These are phyloP conservation scores for Brasilioporus rufonigricans DNA, from an alignment of 768 basidiomycete species.

Conservation along the genomic window DNA sequence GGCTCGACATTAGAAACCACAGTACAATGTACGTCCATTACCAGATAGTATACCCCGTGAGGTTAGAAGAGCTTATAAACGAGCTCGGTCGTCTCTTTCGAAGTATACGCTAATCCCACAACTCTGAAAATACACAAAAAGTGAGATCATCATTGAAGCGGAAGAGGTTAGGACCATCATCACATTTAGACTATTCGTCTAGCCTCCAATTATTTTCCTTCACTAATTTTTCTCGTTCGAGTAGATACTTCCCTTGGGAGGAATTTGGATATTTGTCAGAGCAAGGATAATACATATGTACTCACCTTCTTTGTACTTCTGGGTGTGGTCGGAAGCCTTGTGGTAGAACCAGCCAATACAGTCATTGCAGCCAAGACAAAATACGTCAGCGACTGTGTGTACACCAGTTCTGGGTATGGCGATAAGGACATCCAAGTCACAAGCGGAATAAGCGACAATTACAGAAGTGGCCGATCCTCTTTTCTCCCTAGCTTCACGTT, in stretches of 20 bases:
- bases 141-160: neutral
- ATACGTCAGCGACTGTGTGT: constrained; percentile 79
- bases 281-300: neutral
- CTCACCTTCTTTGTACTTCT: constrained; percentile 86
- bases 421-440: constrained; percentile 1
- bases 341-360: constrained; percentile 83
- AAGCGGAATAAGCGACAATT: constrained; percentile 16
- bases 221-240: constrained; percentile 75
- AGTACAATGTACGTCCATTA: neutral
- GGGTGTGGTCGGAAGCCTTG: constrained; percentile 68
- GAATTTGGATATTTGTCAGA: neutral
- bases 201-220: constrained; percentile 82
- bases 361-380: constrained; percentile 76
- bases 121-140: neutral
- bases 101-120: neutral
- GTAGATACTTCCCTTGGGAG: constrained; percentile 69
- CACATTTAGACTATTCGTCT: constrained; percentile 37
- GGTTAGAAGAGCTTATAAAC: too few relatives aligned
- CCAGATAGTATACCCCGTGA: neutral
- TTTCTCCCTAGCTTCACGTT: constrained; percentile 72
- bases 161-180: neutral
- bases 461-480: constrained; percentile 77
- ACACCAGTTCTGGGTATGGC: constrained; percentile 60
- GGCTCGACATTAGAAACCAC: neutral
- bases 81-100: neutral